These are phyloP conservation scores for Hordeum pubiflorum DNA, from an alignment of 202 grass and related monocot species.

Conservation along the genomic window DNA sequence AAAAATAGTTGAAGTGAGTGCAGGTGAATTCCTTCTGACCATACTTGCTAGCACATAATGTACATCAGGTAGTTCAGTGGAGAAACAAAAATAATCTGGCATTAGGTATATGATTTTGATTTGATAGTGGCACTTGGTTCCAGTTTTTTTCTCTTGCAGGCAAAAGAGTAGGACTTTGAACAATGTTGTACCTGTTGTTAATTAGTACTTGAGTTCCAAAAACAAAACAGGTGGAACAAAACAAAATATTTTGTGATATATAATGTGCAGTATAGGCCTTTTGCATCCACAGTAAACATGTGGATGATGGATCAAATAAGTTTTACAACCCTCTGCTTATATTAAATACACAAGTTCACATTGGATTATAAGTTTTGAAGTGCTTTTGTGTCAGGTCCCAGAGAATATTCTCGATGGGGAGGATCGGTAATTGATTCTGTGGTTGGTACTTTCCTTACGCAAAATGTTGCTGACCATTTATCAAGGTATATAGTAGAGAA, in stretches of 20 bases:
- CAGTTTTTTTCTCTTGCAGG: neutral
- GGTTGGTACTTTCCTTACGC: slow-evolving; percentile 66
- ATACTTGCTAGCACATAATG: neutral
- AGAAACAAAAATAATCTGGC: neutral
- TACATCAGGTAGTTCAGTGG: neutral
- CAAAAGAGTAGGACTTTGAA: neutral
- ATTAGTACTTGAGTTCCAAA: neutral
- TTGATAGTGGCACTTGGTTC: neutral
- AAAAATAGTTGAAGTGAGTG: neutral
- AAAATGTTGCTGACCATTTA: slow-evolving; percentile 61
- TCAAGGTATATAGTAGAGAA: slow-evolving; percentile 45
- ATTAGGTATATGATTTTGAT: neutral
- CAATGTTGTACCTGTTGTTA: neutral
- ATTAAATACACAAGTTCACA: neutral
- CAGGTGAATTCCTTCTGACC: neutral
- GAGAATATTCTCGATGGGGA: slow-evolving; percentile 56
- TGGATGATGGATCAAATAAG: neutral
- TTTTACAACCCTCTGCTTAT: neutral
- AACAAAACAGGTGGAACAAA: neutral
- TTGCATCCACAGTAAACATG: neutral
- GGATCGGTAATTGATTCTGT: slow-evolving; percentile 66
- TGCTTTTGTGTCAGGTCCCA: slow-evolving; percentile 38
- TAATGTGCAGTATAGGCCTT: neutral
- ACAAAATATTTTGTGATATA: neutral
- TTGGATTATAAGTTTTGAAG: slow-evolving; percentile 21